Evolutionary conservation across 2,329 filamentous ascomycete genomes (phyloP), one percentile per base, ranked within the genome.

Genomic region (Pseudogymnoascus sp.): DNA sequence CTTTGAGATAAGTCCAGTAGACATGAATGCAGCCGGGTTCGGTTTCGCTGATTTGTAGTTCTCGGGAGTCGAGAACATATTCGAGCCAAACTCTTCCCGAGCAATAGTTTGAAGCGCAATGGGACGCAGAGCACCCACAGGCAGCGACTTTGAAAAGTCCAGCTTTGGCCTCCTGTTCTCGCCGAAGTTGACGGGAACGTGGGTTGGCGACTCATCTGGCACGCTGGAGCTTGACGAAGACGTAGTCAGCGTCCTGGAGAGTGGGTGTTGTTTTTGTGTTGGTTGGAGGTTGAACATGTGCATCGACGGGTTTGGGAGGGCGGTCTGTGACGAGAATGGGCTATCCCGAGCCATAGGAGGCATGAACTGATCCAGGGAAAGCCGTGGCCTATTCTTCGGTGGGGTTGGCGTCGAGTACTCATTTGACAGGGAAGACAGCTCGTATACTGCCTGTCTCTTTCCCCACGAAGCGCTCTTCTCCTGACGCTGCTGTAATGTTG

Each of bases 1-100:
- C 78, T 99, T 99, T 10, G 95, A 97, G 62, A 99, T 88, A 28
- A 99, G 79, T 1, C 93, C 93, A 0, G 95, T 97, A 1, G 95
- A 97, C 80, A 91, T 92, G 76, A 97, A 97, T 6, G 92, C 92
- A 42, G 89, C 87, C 33, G 90, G 87, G 63, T 90, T 82, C 21
- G 93, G 89, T 72, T 87, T 91, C 7, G 86, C 88, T 61, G 85
- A 80, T 75, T 91, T 93, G 77, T 90, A 95, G 63, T 84, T 85
- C 62, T 88, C 83, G 0, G 91, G 91, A 0, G 91, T 96, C 33
- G 88, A 87, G 68, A 91, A 87, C 21, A 75, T 73, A 4, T 80
- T 81, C 19, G 80, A 79, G 1, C 61, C 28, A 40, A 36, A 61
- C 38, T 80, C 78, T 47, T 82, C 79, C 10, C 82, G 76, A 7